Percentiles rank a stretch among this genome's conserved stretches.
phyloP scores from a whole-genome alignment of 2,329 filamentous ascomycete genomes.

The Neoarthrinium moseri region DNA sequence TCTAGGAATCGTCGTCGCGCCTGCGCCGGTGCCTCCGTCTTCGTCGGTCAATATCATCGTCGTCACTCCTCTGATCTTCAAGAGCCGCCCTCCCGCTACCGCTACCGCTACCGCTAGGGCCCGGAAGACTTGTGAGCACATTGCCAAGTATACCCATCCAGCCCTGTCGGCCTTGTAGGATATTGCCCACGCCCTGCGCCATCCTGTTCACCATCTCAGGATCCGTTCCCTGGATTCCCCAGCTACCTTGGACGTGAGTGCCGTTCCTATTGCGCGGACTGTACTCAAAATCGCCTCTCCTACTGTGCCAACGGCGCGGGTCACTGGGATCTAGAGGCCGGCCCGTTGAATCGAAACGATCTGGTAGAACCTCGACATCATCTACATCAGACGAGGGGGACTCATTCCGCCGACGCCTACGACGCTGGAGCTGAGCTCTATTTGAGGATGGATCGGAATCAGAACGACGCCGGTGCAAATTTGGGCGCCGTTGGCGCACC shows the following conservation, averaged over 20 bases:
- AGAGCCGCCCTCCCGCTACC: neutral
- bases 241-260: slow-evolving; percentile 9
- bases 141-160: slow-evolving; percentile 12
- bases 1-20: slow-evolving; percentile 9
- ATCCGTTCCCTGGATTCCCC: slow-evolving; percentile 13
- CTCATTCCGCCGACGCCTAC: slow-evolving; percentile 4
- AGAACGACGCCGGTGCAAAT: slow-evolving; percentile 2
- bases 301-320: slow-evolving; percentile 9
- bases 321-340: slow-evolving; percentile 3
- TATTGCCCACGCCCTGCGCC: slow-evolving; percentile 9
- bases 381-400: slow-evolving; percentile 15
- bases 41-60: neutral
- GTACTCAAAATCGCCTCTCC: slow-evolving; percentile 21
- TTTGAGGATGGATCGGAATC: slow-evolving; percentile 10
- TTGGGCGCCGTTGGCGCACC: neutral
- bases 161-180: slow-evolving; percentile 11
- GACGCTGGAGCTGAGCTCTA: slow-evolving; percentile 5
- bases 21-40: neutral
- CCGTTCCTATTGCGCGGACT: slow-evolving; percentile 12
- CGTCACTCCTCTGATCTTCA: neutral
- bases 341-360: slow-evolving; percentile 27
- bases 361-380: slow-evolving; percentile 28
- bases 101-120: neutral
- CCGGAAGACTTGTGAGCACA: slow-evolving; percentile 4
- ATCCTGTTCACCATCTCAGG: slow-evolving; percentile 13